Conservation (phyloP, 306 rosid species). For the Hippophae gyantsensis region DNA sequence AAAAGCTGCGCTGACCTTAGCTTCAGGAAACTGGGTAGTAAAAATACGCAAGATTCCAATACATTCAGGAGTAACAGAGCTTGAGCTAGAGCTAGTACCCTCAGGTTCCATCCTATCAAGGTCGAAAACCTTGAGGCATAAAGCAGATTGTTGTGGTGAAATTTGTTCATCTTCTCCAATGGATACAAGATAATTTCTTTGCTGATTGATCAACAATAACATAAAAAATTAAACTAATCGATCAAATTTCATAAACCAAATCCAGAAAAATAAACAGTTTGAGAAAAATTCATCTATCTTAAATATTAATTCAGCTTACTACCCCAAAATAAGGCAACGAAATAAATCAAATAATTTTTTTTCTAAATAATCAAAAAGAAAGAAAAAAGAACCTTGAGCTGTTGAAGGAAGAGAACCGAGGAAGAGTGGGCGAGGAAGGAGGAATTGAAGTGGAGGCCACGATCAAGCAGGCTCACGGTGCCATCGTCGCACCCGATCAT, state of each 20-base stretch:
- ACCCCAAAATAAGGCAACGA: background rate
- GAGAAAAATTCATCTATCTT: background rate
- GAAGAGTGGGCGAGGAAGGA: slow-evolving; percentile 80
- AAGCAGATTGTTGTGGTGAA: slow-evolving; percentile 59
- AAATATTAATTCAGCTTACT: background rate
- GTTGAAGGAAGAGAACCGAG: slow-evolving; percentile 75
- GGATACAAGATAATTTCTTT: slow-evolving; percentile 73
- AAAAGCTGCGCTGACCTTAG: slow-evolving; percentile 47
- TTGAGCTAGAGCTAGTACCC: slow-evolving; percentile 72
- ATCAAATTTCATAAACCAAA: background rate
- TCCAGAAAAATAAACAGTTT: background rate
- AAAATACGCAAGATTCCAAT: slow-evolving; percentile 90
- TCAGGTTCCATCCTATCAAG: slow-evolving; percentile 86
- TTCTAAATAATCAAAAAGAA: slow-evolving; percentile 11
- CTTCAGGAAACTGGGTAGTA: slow-evolving; percentile 88
- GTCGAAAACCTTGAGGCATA: slow-evolving; percentile 88
- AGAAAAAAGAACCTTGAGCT: slow-evolving; percentile 58
- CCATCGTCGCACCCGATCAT: slow-evolving; percentile 86
- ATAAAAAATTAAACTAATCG: background rate
- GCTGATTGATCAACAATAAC: slow-evolving; percentile 37
- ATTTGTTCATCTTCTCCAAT: slow-evolving; percentile 84
- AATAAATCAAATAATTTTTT: background rate
- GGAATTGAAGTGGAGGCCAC: slow-evolving; percentile 76
- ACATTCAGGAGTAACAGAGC: slow-evolving; percentile 74
- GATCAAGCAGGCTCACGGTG: slow-evolving; percentile 66